phyloP scores from a whole-genome alignment of 2,329 filamentous ascomycete genomes.

The Sphaerulina musiva region DNA sequence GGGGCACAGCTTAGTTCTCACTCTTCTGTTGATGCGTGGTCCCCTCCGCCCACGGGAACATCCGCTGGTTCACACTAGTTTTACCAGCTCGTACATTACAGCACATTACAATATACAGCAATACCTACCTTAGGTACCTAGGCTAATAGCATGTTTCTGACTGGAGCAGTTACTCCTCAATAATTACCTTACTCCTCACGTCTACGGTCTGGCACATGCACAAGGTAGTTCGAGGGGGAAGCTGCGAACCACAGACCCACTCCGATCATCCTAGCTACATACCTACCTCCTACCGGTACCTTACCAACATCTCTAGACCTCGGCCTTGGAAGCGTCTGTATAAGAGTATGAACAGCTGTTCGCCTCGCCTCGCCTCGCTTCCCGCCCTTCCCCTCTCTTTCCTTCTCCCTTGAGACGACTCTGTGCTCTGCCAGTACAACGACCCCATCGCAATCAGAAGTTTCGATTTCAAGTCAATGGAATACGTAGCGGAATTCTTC shows the following conservation, averaged over 20 bases:
- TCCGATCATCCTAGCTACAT: neutral
- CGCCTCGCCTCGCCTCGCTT: neutral
- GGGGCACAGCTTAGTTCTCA: no score
- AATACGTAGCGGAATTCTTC: conserved; percentile 14
- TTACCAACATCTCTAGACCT: conserved; percentile 5
- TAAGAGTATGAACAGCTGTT: neutral
- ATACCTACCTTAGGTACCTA: no score
- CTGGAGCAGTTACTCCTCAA: no score
- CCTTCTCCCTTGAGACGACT: neutral
- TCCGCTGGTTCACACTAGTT: no score
- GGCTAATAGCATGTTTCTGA: no score
- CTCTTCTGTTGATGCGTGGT: no score
- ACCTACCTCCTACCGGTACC: no score
- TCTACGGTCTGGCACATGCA: neutral
- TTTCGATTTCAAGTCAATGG: conserved; percentile 6
- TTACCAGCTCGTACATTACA: no score
- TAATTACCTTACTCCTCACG: neutral
- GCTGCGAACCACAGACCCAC: neutral
- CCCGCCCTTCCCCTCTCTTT: neutral
- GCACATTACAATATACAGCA: no score
- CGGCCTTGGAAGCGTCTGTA: neutral
- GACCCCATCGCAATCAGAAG: neutral
- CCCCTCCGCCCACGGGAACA: no score
- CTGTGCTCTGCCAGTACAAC: neutral
- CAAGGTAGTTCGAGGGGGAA: neutral